These are phyloP conservation scores for Papilionanthe hybrid DNA, from an alignment of 116 monocot species.

Conservation along the genomic window DNA sequence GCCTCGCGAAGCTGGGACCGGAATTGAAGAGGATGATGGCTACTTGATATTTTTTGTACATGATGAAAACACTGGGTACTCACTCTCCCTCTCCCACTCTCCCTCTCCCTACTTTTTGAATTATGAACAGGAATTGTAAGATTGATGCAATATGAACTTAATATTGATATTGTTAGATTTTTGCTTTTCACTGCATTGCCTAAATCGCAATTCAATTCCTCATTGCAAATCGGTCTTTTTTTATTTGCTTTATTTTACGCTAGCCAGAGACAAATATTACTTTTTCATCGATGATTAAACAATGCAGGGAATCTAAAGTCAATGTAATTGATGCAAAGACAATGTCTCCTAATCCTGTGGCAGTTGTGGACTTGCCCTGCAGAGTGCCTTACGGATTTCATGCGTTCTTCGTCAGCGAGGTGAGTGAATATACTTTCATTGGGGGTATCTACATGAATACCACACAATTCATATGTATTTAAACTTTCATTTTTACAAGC, in stretches of 20 bases:
- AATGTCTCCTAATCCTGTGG: conserved; percentile 84
- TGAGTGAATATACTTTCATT: conserved; percentile 13
- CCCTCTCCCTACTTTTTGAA: neutral
- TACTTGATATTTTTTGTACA: conserved; percentile 91
- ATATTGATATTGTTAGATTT: neutral
- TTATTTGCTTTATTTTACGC: neutral
- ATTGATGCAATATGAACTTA: neutral
- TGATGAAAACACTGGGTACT: conserved; percentile 88
- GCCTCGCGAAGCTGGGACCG: conserved; percentile 60
- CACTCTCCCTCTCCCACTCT: conserved; percentile 7
- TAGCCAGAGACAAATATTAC: neutral
- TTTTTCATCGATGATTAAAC: conserved; percentile 10
- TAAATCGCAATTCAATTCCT: neutral
- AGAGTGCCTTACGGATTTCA: conserved; percentile 94
- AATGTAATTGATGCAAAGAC: conserved; percentile 94
- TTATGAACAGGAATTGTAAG: neutral
- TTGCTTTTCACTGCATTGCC: neutral
- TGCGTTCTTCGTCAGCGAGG: conserved; percentile 94
- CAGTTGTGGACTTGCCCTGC: conserved; percentile 75
- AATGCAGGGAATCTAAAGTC: conserved; percentile 76
- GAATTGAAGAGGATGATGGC: conserved; percentile 94
- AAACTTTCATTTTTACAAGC: neutral
- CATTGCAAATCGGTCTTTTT: neutral
- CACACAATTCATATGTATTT: neutral
- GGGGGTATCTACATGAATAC: neutral